Evolutionary conservation across 148 eudicot species (phyloP).

Genomic region (Rhododendron williamsianum): DNA sequence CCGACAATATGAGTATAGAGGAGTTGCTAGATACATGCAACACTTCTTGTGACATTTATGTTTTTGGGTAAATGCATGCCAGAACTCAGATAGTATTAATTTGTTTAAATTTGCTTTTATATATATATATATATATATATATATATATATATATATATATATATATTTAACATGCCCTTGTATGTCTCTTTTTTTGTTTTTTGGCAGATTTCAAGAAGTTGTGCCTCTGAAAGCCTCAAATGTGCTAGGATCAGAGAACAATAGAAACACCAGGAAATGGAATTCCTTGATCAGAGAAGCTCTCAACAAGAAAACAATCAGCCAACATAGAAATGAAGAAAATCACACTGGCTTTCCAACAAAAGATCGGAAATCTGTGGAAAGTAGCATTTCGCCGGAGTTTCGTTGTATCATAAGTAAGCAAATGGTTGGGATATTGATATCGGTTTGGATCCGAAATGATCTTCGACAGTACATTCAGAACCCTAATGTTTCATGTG

Average conservation of each 20-base stretch:
- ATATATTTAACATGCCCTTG: background rate
- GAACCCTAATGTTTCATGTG: slow-evolving; percentile 34
- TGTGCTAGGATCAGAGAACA: slow-evolving; percentile 33
- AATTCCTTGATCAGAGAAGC: slow-evolving; percentile 34
- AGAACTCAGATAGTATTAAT: background rate
- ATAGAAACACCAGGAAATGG: slow-evolving; percentile 30
- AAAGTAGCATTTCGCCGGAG: background rate
- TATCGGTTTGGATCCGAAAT: slow-evolving; percentile 35
- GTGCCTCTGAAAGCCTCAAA: slow-evolving; percentile 42
- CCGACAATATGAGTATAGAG: slow-evolving; percentile 25
- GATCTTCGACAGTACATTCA: slow-evolving; percentile 23
- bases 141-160: no score
- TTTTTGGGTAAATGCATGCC: slow-evolving; percentile 30
- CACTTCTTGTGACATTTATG: slow-evolving; percentile 36
- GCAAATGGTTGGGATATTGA: slow-evolving; percentile 43
- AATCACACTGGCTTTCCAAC: background rate
- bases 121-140: no score
- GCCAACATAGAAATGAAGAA: slow-evolving; percentile 4
- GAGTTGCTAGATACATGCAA: slow-evolving; percentile 27
- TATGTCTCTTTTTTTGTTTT: background rate
- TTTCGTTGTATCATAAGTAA: slow-evolving; percentile 28
- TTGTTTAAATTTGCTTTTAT: no score
- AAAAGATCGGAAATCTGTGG: background rate
- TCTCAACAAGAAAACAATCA: slow-evolving; percentile 23
- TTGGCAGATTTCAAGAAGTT: slow-evolving; percentile 43